phyloP scores from a whole-genome alignment of 1,139 yeast genomes.

The Candida neerlandica region DNA sequence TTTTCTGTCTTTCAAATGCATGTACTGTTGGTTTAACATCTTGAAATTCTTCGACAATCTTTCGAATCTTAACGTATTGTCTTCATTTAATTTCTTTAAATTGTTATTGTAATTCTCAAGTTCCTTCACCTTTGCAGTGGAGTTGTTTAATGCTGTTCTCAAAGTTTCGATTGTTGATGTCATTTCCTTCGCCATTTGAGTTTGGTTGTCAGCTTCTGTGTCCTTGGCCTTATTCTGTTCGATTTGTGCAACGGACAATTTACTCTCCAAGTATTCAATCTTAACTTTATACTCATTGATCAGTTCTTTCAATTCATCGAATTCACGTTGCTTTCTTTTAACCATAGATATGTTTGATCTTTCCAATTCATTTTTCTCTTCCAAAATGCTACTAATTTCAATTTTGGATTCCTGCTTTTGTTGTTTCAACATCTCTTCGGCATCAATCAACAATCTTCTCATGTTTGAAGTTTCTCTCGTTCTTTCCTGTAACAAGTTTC shows the following conservation, averaged over 20 bases:
- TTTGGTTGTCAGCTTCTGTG: slow-evolving; percentile 21
- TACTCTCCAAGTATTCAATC: slow-evolving; percentile 42
- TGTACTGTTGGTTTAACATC: slow-evolving; percentile 58
- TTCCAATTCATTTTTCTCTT: slow-evolving; percentile 64
- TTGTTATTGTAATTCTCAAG: slow-evolving; percentile 58
- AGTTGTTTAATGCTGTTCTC: slow-evolving; percentile 52
- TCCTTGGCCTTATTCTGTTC: not conserved
- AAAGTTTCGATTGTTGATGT: slow-evolving; percentile 44
- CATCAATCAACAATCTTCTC: slow-evolving; percentile 67
- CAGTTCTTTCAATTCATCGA: slow-evolving; percentile 45
- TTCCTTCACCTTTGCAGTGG: slow-evolving; percentile 55
- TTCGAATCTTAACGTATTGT: slow-evolving; percentile 63
- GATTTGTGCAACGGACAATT: slow-evolving; percentile 29
- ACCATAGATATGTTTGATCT: slow-evolving; percentile 50
- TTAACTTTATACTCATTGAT: slow-evolving; percentile 29
- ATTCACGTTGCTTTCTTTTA: slow-evolving; percentile 53
- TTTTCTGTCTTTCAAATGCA: slow-evolving; percentile 25
- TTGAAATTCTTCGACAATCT: slow-evolving; percentile 69
- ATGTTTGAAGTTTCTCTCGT: slow-evolving; percentile 76
- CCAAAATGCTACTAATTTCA: slow-evolving; percentile 40
- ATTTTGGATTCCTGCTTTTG: slow-evolving; percentile 38
- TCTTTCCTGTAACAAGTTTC: slow-evolving; percentile 74
- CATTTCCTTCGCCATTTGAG: slow-evolving; percentile 18
- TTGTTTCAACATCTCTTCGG: slow-evolving; percentile 58
- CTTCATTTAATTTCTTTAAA: slow-evolving; percentile 68